A percentile compares a stretch with the other conserved stretches of the same genome.
Evolutionary conservation across 2,329 filamentous ascomycete species (phyloP).

Genomic region (Paecilomyces fulvus): DNA sequence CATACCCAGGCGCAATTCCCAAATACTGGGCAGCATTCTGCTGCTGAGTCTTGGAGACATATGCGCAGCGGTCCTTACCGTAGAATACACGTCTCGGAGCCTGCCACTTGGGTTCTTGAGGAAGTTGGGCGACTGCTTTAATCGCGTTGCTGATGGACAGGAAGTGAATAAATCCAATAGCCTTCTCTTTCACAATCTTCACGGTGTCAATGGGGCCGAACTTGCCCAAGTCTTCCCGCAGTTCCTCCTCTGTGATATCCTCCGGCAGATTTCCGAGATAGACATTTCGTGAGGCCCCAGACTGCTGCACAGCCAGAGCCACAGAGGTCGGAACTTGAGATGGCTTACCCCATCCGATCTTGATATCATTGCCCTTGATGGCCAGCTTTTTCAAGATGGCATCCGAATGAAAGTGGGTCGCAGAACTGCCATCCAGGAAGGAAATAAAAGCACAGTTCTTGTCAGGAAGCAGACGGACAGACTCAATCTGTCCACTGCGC

Average conservation of each 20-base stretch:
- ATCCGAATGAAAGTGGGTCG: constrained; percentile 98
- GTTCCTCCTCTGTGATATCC: constrained; percentile 80
- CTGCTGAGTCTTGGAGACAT: constrained; percentile 98
- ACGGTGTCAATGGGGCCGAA: constrained; percentile 95
- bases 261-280: constrained; percentile 91
- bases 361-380: constrained; percentile 98
- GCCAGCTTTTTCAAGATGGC: constrained; percentile 99
- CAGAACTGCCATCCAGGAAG: constrained; percentile 93
- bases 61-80: constrained; percentile 95
- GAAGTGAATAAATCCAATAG: constrained; percentile 96
- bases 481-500: constrained; percentile 95
- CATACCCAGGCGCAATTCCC: constrained; percentile 92
- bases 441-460: constrained; percentile 99
- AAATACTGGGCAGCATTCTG: constrained; percentile 98
- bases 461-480: constrained; percentile 90
- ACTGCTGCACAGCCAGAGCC: constrained; percentile 94
- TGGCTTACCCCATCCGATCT: constrained; percentile 98
- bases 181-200: constrained; percentile 96
- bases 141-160: constrained; percentile 95
- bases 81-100: constrained; percentile 94
- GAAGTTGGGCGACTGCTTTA: constrained; percentile 93
- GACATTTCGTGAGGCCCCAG: constrained; percentile 90
- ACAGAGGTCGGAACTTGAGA: constrained; percentile 97
- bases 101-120: constrained; percentile 96
- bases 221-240: constrained; percentile 90